phyloP scores from a whole-genome alignment of 129 eudicot species.

The Flaveria ramosissima region DNA sequence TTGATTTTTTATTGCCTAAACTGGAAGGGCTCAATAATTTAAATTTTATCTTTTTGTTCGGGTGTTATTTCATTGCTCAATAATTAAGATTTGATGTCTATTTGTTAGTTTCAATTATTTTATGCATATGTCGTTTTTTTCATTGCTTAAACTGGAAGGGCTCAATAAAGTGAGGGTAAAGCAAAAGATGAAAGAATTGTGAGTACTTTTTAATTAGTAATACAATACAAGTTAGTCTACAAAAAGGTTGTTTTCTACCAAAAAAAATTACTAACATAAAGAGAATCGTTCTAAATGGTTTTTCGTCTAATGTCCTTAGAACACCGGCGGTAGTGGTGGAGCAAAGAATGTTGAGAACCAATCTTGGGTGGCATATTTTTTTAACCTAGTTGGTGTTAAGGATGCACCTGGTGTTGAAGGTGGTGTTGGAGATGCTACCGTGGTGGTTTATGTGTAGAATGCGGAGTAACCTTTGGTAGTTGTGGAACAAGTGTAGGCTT shows the following conservation, averaged over 20 bases:
- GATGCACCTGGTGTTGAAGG: not conserved
- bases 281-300: slow-evolving; percentile 5
- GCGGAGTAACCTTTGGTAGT: slow-evolving; percentile 10
- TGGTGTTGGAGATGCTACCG: not conserved
- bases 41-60: too few relatives aligned
- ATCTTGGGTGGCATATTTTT: slow-evolving; percentile 45
- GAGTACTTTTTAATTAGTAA: slow-evolving; percentile 20
- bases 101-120: too few relatives aligned
- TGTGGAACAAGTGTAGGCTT: not conserved
- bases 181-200: slow-evolving; percentile 17
- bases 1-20: too few relatives aligned
- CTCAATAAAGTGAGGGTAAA: not conserved
- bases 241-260: slow-evolving; percentile 23
- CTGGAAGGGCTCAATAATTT: too few relatives aligned
- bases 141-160: too few relatives aligned
- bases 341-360: slow-evolving; percentile 44
- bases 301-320: slow-evolving; percentile 52
- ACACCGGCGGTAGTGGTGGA: slow-evolving; percentile 47
- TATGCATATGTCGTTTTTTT: too few relatives aligned
- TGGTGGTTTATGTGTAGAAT: slow-evolving; percentile 19
- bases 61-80: too few relatives aligned
- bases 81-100: too few relatives aligned
- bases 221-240: slow-evolving; percentile 36
- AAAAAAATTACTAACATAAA: slow-evolving; percentile 27
- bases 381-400: not conserved